These are phyloP conservation scores for Mortierella sp. DNA, from an alignment of 371 early-diverging fungal genomes.

Conservation along the genomic window DNA sequence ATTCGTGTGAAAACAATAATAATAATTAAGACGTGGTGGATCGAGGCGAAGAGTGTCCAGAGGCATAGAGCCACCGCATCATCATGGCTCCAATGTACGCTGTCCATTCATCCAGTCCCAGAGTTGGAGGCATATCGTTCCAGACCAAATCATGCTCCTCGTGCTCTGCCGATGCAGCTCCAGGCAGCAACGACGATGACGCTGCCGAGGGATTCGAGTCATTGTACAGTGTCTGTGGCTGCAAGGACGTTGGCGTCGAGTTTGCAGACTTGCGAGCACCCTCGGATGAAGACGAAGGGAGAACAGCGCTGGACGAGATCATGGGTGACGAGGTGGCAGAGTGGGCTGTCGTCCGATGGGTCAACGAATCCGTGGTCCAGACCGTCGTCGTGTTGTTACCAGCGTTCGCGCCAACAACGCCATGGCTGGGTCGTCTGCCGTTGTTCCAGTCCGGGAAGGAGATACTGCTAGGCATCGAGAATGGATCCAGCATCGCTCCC, in stretches of 20 bases:
- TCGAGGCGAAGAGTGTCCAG: conserved; percentile 15
- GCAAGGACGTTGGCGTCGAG: background rate
- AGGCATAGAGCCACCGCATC: conserved; percentile 25
- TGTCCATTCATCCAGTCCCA: conserved; percentile 27
- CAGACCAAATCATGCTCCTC: conserved; percentile 22
- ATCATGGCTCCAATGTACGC: conserved; percentile 29
- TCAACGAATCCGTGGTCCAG: background rate
- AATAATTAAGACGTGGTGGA: background rate
- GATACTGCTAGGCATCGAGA: conserved; percentile 31
- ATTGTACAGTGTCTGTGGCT: background rate
- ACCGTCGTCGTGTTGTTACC: conserved; percentile 2
- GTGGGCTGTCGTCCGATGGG: background rate
- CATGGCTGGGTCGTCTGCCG: background rate
- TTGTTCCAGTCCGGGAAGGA: conserved; percentile 9
- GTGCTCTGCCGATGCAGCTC: background rate
- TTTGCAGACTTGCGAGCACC: background rate
- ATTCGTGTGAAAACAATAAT: background rate
- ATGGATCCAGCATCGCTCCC: conserved; percentile 18
- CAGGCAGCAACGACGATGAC: background rate
- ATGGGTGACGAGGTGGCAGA: conserved; percentile 3
- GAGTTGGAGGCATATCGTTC: conserved; percentile 22
- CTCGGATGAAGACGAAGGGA: background rate
- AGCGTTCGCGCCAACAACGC: too few relatives aligned
- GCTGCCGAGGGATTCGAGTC: background rate
- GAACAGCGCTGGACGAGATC: background rate